phyloP scores from a whole-genome alignment of 768 basidiomycete species.

The Inosperma sp. region DNA sequence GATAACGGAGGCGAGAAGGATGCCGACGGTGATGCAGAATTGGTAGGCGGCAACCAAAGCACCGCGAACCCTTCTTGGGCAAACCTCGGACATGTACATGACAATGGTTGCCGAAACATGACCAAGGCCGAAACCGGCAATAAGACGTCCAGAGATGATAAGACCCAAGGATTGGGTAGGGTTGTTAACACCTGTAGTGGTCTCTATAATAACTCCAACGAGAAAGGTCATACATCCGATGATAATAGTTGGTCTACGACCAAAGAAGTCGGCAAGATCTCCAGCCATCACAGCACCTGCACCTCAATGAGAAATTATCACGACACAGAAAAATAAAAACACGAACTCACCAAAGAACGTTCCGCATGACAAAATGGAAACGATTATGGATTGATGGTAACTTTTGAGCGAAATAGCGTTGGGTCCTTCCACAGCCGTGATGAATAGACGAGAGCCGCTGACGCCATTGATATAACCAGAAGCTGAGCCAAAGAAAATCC shows the following conservation, averaged over 20 bases:
- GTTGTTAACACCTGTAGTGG: conserved; percentile 36
- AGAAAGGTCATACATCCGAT: conserved; percentile 56
- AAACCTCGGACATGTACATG: conserved; percentile 43
- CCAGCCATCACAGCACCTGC: conserved; percentile 33
- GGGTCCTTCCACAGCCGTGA: conserved; percentile 24
- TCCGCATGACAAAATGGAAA: conserved; percentile 76
- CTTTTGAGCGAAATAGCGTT: conserved; percentile 37
- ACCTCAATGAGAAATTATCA: conserved; percentile 32
- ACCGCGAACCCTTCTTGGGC: conserved; percentile 75
- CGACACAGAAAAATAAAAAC: conserved; percentile 39
- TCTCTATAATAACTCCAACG: conserved; percentile 64
- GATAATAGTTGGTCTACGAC: conserved; percentile 60
- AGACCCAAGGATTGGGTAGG: conserved; percentile 27
- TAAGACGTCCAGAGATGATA: conserved; percentile 62
- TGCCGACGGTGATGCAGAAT: conserved; percentile 73
- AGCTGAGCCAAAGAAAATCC: conserved; percentile 64
- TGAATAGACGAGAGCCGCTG: conserved; percentile 57
- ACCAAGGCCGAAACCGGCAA: conserved; percentile 79
- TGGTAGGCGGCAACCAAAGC: conserved; percentile 66
- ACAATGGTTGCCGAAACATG: conserved; percentile 63
- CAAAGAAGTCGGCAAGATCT: conserved; percentile 41
- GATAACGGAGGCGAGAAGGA: conserved; percentile 66
- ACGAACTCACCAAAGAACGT: conserved; percentile 73
- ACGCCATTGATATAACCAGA: conserved; percentile 82
- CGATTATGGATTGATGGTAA: conserved; percentile 43